A percentile compares a stretch with the other conserved stretches of the same genome.
Evolutionary conservation across 2,329 filamentous ascomycete species (phyloP).

Genomic region (Aspergillus neoniger): DNA sequence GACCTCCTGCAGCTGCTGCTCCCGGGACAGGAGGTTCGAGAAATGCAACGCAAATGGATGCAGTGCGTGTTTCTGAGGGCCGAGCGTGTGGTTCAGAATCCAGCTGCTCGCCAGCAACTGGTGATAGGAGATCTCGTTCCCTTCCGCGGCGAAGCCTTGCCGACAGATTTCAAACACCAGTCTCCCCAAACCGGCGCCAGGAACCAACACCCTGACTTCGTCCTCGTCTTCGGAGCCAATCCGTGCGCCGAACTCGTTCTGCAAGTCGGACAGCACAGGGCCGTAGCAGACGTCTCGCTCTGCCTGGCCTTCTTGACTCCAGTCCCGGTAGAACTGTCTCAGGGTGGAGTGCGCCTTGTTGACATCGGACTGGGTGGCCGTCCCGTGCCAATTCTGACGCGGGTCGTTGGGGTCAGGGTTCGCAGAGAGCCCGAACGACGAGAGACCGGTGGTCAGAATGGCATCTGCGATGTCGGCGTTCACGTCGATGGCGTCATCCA

Average conservation of each 20-base stretch:
- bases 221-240: slow-evolving; percentile 30
- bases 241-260: slow-evolving; percentile 45
- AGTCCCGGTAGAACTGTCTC: slow-evolving; percentile 92
- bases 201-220: slow-evolving; percentile 72
- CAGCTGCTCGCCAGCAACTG: slow-evolving; percentile 81
- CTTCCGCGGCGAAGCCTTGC: slow-evolving; percentile 73
- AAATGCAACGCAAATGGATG: slow-evolving; percentile 87
- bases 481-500: slow-evolving; percentile 84
- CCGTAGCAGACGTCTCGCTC: slow-evolving; percentile 79
- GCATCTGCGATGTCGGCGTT: slow-evolving; percentile 81
- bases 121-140: slow-evolving; percentile 96
- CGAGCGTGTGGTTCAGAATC: slow-evolving; percentile 55
- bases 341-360: slow-evolving; percentile 93
- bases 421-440: slow-evolving; percentile 62
- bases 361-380: slow-evolving; percentile 72
- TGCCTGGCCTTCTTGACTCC: slow-evolving; percentile 73
- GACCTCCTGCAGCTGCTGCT: slow-evolving; percentile 73
- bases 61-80: slow-evolving; percentile 66
- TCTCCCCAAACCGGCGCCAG: slow-evolving; percentile 84
- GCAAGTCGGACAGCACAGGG: slow-evolving; percentile 69
- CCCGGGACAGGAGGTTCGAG: slow-evolving; percentile 75
- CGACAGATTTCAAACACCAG: slow-evolving; percentile 83
- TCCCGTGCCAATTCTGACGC: slow-evolving; percentile 65
- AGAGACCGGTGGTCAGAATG: slow-evolving; percentile 71
- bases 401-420: slow-evolving; percentile 41